Evolutionary conservation across 2,329 filamentous ascomycete genomes (phyloP), one percentile per base, ranked within the genome.

Genomic region (Acephala macrosclerotiorum): DNA sequence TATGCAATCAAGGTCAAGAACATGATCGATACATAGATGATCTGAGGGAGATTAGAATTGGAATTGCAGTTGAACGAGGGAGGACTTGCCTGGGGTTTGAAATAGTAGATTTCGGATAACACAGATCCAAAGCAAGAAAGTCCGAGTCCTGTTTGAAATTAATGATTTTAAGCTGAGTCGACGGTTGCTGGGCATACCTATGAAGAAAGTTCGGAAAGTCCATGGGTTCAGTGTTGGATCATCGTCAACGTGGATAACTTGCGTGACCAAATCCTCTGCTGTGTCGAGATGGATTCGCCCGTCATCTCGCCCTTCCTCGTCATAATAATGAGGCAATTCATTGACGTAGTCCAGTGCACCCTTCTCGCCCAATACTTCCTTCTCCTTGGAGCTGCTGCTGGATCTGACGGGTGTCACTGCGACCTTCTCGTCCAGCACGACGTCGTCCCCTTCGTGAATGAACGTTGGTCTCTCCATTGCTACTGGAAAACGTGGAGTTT

Each of bases 1-100:
- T 82, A 82, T 36, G 77, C 77, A n/a, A 83, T 74, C 53, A 83
- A 78, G 4, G 77, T 77, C 63, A 83, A 65, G 70, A 83, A 82
- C 25, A 82, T 45, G 20, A 77, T 71, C 1, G 79, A 80, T 20
- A 83, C 78, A 38, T 68, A 77, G 58, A 83, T 78, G 8, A 74
- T 75, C 70, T 82, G 29, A 4, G 29, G 4, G 9, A 33, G 29
- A 33, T 33, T 33, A 33, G 29, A 33, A 4, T 33, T 33, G 29
- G 29, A 9, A 33, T 9, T 33, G 29, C 29, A 33, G 4, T 33
- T 33, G n/a, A n/a, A n/a, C 29, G 29, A 33, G 4, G 29, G 9
- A 33, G 9, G 29, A 33, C 29, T 33, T 33, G 29, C 29, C 29
- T 33, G 81, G 1, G 81, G 80, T 69, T 82, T 82, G 75, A 83